Base-by-base conservation (phyloP, 192 early-diverging fungal species). In the Backusella macrospora region DNA sequence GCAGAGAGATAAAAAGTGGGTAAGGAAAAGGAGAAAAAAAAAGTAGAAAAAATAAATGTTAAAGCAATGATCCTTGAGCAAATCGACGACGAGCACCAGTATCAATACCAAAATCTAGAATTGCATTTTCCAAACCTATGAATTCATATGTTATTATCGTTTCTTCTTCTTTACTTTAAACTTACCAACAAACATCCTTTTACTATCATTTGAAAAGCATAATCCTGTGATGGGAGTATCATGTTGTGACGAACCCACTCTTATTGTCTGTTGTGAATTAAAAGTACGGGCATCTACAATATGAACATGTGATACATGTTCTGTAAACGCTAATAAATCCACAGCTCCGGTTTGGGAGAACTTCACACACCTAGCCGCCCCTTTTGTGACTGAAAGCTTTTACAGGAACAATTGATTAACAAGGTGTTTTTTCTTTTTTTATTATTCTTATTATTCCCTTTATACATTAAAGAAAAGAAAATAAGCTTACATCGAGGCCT, bases 201-300 rank as follows among this genome's bases (percentile, higher is more conserved):
- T 86, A 81, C 93, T 93, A 74, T 96, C 93, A 14, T 93, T 89
- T 39, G 94, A 90, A 80, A 95, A 94, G 6, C 89, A 72, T 18
- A 98, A 84, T 3, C 96, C 96, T 6, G 93, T 91, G 34, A 98
- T 95, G 69, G 97, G 92, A 40, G 89, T 87, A 74, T 98, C 92
- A 42, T 72, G 55, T 13, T 76, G 76, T 6, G 84, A 72, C 6
- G 92, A 86, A 13, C 89, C 89, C 0, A 95, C 94, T 14, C 94
- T 88, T 15, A 99, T 78, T 1, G 91, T 83, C 82, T 99, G 96
- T 5, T 88, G 84, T 29, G 91, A 88, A 62, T 90, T 88, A 78
- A 96, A 98, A 13, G 88, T 94, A 23, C 97, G 84, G 0, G 96
- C 93, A 76, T 99, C 97, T 6, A 97, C 94, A 52, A 97, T 81